Percentiles rank a stretch among this genome's conserved stretches.
phyloP scores from a whole-genome alignment of 768 basidiomycete species.

The Termitomyces sp. region DNA sequence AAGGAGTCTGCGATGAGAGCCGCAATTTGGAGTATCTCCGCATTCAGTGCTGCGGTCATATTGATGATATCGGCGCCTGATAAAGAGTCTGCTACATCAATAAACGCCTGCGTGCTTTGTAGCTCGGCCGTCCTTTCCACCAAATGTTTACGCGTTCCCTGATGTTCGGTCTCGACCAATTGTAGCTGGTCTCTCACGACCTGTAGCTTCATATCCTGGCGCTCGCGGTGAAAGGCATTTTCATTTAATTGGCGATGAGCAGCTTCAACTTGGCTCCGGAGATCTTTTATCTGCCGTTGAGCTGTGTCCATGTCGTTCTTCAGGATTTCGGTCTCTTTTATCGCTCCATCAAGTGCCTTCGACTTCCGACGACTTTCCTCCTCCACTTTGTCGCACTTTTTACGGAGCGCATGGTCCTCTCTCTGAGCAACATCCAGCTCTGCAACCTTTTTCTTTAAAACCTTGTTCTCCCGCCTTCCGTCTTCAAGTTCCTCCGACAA shows the following conservation, averaged over 20 bases:
- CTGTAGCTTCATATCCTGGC: not conserved
- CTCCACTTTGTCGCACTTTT: not conserved
- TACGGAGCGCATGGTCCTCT: not conserved
- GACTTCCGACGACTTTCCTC: not conserved
- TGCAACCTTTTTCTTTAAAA: not conserved
- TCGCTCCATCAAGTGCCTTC: not conserved
- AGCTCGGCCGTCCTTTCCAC: slow-evolving; percentile 12
- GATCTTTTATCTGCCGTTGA: not conserved
- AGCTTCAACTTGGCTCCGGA: not conserved
- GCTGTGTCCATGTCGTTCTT: not conserved
- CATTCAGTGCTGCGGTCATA: slow-evolving; percentile 36
- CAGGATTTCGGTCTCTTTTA: not conserved
- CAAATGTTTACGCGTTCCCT: not conserved
- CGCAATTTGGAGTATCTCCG: slow-evolving; percentile 42
- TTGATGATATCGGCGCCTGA: slow-evolving; percentile 18
- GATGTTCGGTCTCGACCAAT: not conserved
- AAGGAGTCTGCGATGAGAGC: slow-evolving; percentile 38
- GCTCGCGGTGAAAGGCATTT: not conserved
- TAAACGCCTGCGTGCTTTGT: slow-evolving; percentile 12
- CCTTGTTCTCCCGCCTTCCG: not conserved
- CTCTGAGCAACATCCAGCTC: not conserved
- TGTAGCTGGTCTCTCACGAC: not conserved
- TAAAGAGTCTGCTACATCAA: slow-evolving; percentile 12
- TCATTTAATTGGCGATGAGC: not conserved
- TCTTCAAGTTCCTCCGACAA: not conserved